Conservation (phyloP, 169 alveolate genomes). For the Plasmodium knowlesi region DNA sequence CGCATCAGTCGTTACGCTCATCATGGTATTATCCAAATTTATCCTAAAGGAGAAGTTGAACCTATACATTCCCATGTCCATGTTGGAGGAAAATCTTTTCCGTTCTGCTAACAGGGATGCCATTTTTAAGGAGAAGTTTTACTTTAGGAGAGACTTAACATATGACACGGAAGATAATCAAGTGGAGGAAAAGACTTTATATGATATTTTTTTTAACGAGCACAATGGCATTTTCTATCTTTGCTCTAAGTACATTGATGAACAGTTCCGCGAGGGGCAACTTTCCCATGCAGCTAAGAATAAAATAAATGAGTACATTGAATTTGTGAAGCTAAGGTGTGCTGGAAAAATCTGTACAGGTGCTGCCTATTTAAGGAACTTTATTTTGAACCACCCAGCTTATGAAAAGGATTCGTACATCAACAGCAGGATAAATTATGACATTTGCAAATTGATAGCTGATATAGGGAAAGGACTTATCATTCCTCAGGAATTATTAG, state of each 20-base stretch:
- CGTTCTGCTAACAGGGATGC: constrained; percentile 90
- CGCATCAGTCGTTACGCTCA: constrained; percentile 87
- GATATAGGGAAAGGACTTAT: constrained; percentile 72
- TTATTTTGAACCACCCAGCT: constrained; percentile 88
- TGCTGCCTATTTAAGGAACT: constrained; percentile 90
- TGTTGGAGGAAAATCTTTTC: constrained; percentile 92
- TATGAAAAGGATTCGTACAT: constrained; percentile 90
- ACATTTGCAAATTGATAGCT: constrained; percentile 77
- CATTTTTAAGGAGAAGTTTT: constrained; percentile 87
- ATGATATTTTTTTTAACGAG: constrained; percentile 86
- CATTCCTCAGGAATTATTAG: constrained; percentile 50
- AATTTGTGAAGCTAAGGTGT: constrained; percentile 85
- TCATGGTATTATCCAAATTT: constrained; percentile 83
- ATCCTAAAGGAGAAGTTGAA: constrained; percentile 86
- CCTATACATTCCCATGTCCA: constrained; percentile 93
- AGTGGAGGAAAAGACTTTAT: constrained; percentile 77
- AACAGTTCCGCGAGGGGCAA: constrained; percentile 49
- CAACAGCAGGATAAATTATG: constrained; percentile 85
- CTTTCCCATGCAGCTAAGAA: constrained; percentile 66
- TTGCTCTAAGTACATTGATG: constrained; percentile 73
- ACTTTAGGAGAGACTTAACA: constrained; percentile 82
- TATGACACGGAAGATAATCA: constrained; percentile 70
- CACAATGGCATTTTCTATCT: constrained; percentile 80
- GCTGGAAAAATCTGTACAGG: constrained; percentile 91
- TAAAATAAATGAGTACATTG: constrained; percentile 76